Evolutionary conservation across 164 flowering plant genomes (phyloP).

Genomic region (Stephania japonica): DNA sequence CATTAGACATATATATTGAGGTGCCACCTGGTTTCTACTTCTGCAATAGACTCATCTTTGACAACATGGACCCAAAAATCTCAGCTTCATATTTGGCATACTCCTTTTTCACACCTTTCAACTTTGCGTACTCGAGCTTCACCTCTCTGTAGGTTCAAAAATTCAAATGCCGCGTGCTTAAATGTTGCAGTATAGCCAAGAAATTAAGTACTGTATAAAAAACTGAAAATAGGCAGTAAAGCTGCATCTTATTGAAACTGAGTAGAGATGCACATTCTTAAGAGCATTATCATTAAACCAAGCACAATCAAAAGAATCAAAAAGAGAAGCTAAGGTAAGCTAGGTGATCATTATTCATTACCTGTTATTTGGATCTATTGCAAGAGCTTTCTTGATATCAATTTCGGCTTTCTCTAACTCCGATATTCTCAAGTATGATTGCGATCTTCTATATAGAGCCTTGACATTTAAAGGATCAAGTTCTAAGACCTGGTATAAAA

Average conservation of each 20-base stretch:
- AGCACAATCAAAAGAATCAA: too few relatives aligned
- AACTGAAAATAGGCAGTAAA: neutral
- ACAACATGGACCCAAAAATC: constrained; percentile 41
- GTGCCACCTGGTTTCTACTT: constrained; percentile 4
- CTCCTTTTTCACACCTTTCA: constrained; percentile 40
- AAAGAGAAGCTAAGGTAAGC: neutral
- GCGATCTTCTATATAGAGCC: constrained; percentile 47
- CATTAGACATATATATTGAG: neutral
- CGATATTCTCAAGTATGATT: constrained; percentile 34
- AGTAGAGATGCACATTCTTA: neutral
- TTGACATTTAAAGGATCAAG: constrained; percentile 43
- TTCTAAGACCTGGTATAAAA: constrained; percentile 37
- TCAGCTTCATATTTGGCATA: constrained; percentile 34
- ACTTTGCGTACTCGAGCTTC: constrained; percentile 38
- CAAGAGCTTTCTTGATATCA: constrained; percentile 40
- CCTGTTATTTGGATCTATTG: constrained; percentile 48
- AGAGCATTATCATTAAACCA: neutral
- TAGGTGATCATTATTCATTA: constrained; percentile 14
- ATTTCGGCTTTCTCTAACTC: constrained; percentile 50
- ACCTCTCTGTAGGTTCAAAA: constrained; percentile 33
- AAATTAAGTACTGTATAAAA: neutral
- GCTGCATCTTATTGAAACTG: neutral
- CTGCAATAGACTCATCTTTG: constrained; percentile 25
- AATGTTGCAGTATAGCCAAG: neutral
- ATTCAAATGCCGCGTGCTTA: neutral